Evolutionary conservation across 352 stramenopile genomes (phyloP), one percentile per base, ranked within the genome.

Genomic region (Globisporangium abappressorium): DNA sequence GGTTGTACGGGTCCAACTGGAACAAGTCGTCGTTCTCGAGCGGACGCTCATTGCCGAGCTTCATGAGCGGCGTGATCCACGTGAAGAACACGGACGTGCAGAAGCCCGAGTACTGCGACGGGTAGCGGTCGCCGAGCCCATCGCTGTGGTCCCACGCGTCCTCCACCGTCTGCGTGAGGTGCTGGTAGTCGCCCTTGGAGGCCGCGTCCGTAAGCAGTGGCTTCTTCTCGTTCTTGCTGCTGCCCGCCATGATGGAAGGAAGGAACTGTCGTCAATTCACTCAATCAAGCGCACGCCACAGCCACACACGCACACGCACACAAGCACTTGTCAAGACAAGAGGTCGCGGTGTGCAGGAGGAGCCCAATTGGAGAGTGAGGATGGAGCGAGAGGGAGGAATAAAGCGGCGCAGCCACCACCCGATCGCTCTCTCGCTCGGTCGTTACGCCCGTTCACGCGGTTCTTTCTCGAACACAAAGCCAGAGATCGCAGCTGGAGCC

Each of bases 51-150:
- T 82, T 90, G 12, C 87, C 87, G 58, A 92, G 73, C 61, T 88
- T 71, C 79, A 95, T 90, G 18, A 95, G 59, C 57, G 82, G 82
- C 54, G 83, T 90, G 30, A 95, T 68, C 87, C 87, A 95, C 57
- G 75, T 80, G 70, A 95, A 95, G 41, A 91, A 80, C 28, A 88
- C 71, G 24, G 71, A 71, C n/a, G 79, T 81, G 26, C 77, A 49
- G 57, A 84, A 85, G 12, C 74, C 82, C 6, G 77, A 75, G 65
- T 85, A 70, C 66, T 94, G 79, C 64, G 72, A 76, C 57, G 83
- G 83, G 69, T 83, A 89, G 6, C 74, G 74, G 62, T 85, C 70
- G 36, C 81, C 76, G n/a, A 88, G 69, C 1, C 78, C 78, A 28
- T 60, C 63, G 38, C 41, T 64, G 26, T 55, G 41, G 57, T 43